Percentiles rank a stretch among this genome's conserved stretches.
Conservation (phyloP, 352 stramenopile genomes). For the Globisporangium nagaii region DNA sequence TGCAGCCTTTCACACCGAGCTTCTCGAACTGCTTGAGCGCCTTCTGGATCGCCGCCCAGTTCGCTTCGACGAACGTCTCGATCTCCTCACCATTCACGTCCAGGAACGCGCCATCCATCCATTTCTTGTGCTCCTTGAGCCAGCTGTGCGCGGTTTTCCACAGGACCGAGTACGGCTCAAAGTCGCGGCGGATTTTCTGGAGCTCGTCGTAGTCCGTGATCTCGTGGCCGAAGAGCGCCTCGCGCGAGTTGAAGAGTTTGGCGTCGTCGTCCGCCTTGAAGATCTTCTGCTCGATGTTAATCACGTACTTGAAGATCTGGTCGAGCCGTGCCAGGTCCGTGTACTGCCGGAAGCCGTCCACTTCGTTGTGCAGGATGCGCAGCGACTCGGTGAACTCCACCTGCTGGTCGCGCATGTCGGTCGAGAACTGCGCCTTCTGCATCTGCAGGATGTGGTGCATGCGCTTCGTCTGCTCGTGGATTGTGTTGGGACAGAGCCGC, state of each 20-base stretch:
- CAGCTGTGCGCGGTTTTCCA: conserved; percentile 91
- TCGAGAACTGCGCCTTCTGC: conserved; percentile 81
- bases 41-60: conserved; percentile 85
- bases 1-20: conserved; percentile 77
- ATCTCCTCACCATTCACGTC: conserved; percentile 91
- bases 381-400: conserved; percentile 86
- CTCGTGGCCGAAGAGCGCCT: conserved; percentile 83
- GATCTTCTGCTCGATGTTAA: conserved; percentile 87
- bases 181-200: conserved; percentile 85
- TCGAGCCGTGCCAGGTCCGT: conserved; percentile 82
- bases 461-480: conserved; percentile 82
- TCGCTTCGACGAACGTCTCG: conserved; percentile 84
- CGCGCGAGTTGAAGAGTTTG: conserved; percentile 89
- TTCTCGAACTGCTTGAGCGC: conserved; percentile 93
- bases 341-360: conserved; percentile 83
- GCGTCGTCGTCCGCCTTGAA: conserved; percentile 85
- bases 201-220: conserved; percentile 91
- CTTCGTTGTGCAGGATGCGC: conserved; percentile 81
- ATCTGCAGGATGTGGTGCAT: conserved; percentile 76
- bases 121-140: conserved; percentile 90
- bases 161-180: conserved; percentile 93
- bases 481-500: conserved; percentile 81
- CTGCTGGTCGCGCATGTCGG: conserved; percentile 92
- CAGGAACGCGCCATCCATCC: conserved; percentile 89
- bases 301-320: conserved; percentile 83